Evolutionary conservation across 1,284 basidiomycete genomes (phyloP).

Genomic region (Caloboletus inedulis): DNA sequence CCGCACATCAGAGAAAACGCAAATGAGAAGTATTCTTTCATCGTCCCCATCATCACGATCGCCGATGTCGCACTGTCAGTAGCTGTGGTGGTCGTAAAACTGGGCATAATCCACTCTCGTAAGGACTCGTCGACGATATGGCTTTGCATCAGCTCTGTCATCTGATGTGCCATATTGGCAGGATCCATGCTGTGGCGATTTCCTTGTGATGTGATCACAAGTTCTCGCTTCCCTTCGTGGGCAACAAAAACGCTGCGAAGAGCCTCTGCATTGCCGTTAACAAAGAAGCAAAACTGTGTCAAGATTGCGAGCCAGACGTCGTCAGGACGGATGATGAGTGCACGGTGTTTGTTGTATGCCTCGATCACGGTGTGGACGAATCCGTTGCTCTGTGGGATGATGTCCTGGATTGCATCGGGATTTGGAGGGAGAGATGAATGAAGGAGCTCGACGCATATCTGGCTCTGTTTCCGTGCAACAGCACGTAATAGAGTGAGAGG

Average conservation of each 20-base stretch:
- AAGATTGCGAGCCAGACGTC: constrained; percentile 43
- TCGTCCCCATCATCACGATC: constrained; percentile 40
- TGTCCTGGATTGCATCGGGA: not conserved
- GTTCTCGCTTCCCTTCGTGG: constrained; percentile 10
- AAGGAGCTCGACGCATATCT: not conserved
- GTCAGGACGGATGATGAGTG: constrained; percentile 34
- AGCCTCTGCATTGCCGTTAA: constrained; percentile 37
- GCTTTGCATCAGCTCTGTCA: not conserved
- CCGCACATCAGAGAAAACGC: constrained; percentile 32
- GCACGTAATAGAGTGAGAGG: not conserved
- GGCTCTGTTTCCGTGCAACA: not conserved
- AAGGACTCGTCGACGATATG: not conserved
- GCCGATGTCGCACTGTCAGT: not conserved
- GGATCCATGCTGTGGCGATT: not conserved
- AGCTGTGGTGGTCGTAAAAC: constrained; percentile 11
- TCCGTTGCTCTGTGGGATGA: constrained; percentile 25
- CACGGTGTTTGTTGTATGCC: constrained; percentile 35
- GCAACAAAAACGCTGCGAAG: not conserved
- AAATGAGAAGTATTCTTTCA: constrained; percentile 39
- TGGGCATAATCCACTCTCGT: not conserved
- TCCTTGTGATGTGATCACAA: constrained; percentile 5
- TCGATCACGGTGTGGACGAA: constrained; percentile 34
- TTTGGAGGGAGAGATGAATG: not conserved
- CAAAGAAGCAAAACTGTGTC: constrained; percentile 38
- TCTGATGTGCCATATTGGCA: not conserved